A percentile compares a stretch with the other conserved stretches of the same genome.
phyloP scores from a whole-genome alignment of 495 filamentous ascomycete genomes.

The Aspergillus sclerotiicarbonarius region DNA sequence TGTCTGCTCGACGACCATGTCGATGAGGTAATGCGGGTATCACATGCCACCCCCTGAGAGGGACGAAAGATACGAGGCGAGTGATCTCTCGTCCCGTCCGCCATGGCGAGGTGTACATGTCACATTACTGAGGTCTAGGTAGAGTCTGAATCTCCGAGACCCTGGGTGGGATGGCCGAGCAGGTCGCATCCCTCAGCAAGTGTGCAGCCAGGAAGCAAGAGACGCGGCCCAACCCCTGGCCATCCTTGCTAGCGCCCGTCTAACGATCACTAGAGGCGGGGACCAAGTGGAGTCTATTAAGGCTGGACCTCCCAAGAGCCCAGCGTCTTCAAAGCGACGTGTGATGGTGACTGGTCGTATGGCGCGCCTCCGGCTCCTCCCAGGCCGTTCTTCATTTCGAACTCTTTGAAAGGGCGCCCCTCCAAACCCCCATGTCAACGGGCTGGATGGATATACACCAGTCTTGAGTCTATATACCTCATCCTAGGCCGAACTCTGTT shows the following conservation, averaged over 20 bases:
- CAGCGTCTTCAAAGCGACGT: slow-evolving; percentile 13
- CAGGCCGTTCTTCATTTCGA: neutral
- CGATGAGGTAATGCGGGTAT: slow-evolving; percentile 3
- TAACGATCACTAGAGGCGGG: slow-evolving; percentile 24
- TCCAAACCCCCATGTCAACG: slow-evolving; percentile 5
- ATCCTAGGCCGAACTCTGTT: slow-evolving; percentile 5
- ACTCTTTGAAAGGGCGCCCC: slow-evolving; percentile 7
- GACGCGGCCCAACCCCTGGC: slow-evolving; percentile 24
- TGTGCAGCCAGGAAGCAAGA: slow-evolving; percentile 6
- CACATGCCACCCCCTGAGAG: neutral
- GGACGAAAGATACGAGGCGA: neutral
- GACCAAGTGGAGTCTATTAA: slow-evolving; percentile 24
- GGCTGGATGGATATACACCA: slow-evolving; percentile 1
- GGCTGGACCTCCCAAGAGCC: slow-evolving; percentile 16
- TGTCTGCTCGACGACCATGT: neutral
- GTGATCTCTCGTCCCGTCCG: neutral
- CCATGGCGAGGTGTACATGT: slow-evolving; percentile 3
- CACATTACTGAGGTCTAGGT: slow-evolving; percentile 3
- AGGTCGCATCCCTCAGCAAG: neutral
- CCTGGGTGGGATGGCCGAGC: slow-evolving; percentile 11
- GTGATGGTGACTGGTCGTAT: slow-evolving; percentile 8
- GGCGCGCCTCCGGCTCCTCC: neutral
- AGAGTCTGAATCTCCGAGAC: slow-evolving; percentile 6
- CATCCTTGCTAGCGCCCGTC: slow-evolving; percentile 18
- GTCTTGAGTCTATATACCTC: neutral